phyloP scores from a whole-genome alignment of 2,329 filamentous ascomycete species.

The Fusarium camptoceras region DNA sequence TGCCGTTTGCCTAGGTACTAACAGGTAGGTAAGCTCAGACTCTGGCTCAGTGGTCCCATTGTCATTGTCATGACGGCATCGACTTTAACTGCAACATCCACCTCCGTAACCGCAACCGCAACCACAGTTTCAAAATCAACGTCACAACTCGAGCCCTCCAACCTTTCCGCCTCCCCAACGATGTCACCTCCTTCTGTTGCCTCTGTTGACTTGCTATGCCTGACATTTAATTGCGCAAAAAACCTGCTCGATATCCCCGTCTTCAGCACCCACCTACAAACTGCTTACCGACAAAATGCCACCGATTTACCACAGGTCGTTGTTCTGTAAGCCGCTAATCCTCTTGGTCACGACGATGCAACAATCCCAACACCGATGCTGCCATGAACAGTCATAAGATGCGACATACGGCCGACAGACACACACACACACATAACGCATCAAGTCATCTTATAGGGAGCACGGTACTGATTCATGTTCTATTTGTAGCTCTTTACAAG shows the following conservation, averaged over 20 bases:
- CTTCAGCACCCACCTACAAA: constrained; percentile 78
- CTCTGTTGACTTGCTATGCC: constrained; percentile 76
- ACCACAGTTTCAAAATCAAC: constrained; percentile 6
- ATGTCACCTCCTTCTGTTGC: constrained; percentile 55
- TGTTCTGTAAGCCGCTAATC: constrained; percentile 63
- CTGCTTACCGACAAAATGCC: constrained; percentile 64
- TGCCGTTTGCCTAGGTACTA: not conserved
- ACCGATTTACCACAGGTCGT: constrained; percentile 64
- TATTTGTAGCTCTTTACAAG: constrained; percentile 78
- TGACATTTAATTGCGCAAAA: constrained; percentile 92
- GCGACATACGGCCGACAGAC: constrained; percentile 3
- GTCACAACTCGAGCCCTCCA: constrained; percentile 4
- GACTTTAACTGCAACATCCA: constrained; percentile 12
- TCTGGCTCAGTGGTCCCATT: not conserved
- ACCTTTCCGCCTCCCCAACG: constrained; percentile 22
- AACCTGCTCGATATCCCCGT: constrained; percentile 74
- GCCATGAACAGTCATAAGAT: constrained; percentile 21
- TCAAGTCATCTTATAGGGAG: constrained; percentile 18
- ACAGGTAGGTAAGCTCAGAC: no score
- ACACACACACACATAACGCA: constrained; percentile 2
- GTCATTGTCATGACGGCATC: constrained; percentile 22
- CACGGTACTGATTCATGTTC: constrained; percentile 41
- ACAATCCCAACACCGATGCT: constrained; percentile 7
- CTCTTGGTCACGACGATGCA: constrained; percentile 25
- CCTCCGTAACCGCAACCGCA: not conserved